Percentiles rank a stretch among this genome's conserved stretches.
These are phyloP conservation scores for Pneumocystis sp. DNA, from an alignment of 1,139 yeast species.

Conservation along the genomic window DNA sequence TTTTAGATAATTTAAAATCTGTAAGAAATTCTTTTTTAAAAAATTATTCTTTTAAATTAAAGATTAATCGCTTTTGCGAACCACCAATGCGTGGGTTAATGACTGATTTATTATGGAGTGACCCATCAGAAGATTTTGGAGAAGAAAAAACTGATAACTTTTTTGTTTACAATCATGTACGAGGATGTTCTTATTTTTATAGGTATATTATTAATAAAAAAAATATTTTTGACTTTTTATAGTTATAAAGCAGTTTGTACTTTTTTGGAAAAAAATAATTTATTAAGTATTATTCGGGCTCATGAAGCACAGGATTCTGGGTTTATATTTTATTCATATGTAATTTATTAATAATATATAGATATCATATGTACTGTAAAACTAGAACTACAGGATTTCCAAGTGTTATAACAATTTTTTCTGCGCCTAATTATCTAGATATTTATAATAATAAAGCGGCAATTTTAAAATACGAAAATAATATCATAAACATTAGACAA, in stretches of 20 bases:
- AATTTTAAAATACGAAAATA: constrained; percentile 69
- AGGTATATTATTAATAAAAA: background rate
- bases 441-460: constrained; percentile 94
- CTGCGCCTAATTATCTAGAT: constrained; percentile 92
- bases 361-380: constrained; percentile 63
- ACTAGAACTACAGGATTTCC: constrained; percentile 88
- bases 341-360: background rate
- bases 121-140: constrained; percentile 83
- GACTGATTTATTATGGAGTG: constrained; percentile 96
- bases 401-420: constrained; percentile 74
- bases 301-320: constrained; percentile 99
- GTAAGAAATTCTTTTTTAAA: background rate
- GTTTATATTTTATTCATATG: constrained; percentile 25
- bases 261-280: constrained; percentile 64
- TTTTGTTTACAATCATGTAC: constrained; percentile 54
- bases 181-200: constrained; percentile 89
- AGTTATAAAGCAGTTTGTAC: constrained; percentile 74
- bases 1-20: constrained; percentile 45
- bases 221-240: background rate
- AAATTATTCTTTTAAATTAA: constrained; percentile 20
- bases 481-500: constrained; percentile 85
- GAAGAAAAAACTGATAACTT: constrained; percentile 42
- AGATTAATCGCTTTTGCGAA: constrained; percentile 68
- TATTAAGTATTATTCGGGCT: constrained; percentile 76
- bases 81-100: constrained; percentile 89